Base-by-base conservation (phyloP, 23 red algal species). In the Chondrus crispus region DNA sequence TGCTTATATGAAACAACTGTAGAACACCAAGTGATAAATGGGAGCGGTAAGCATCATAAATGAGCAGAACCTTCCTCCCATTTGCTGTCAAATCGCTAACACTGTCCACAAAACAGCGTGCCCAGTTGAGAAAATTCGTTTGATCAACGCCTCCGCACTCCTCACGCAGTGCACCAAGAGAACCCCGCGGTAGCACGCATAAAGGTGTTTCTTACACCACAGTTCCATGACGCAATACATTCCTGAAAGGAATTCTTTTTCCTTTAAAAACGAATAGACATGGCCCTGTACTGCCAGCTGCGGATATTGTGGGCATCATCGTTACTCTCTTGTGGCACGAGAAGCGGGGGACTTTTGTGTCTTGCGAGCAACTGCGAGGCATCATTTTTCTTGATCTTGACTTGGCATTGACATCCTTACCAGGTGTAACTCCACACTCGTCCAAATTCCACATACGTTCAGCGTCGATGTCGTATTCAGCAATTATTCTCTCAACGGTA, bases 21-120 rank as follows among this genome's bases (percentile, higher is more conserved):
- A 91, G 64, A 50, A 91, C 87, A 4, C 30, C n/a, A 20, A 91
- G 71, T 19, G 71, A 91, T 35, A 80, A 51, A 81, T 91, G 87
- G 18, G 53, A 53, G 29, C 50, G 52, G 32, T 91, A 80, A 28
- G 53, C 71, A 66, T 91, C 72, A 46, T 66, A 91, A 7, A 64
- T 78, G 1, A 91, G 40, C 72, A 91, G 68, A 66, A 70, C 32
- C n/a, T 91, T 80, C 0, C 42, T n/a, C 46, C 72, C 54, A 70
- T 66, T 36, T 12, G 87, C 72, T 14, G 5, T 46, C 20, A 80
- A 35, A 44, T 12, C 36, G 3, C 43, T 8, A 20, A 69, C 32
- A 38, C 35, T 41, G 46, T 66, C 72, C 32, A 81, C 57, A 45
- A 91, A 81, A 26, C 43, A 19, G 19, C 33, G 29, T 18, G 50